Percentiles rank a stretch among this genome's conserved stretches.
Conservation (phyloP, 495 filamentous ascomycete genomes). For the Cenococcum geophilum region DNA sequence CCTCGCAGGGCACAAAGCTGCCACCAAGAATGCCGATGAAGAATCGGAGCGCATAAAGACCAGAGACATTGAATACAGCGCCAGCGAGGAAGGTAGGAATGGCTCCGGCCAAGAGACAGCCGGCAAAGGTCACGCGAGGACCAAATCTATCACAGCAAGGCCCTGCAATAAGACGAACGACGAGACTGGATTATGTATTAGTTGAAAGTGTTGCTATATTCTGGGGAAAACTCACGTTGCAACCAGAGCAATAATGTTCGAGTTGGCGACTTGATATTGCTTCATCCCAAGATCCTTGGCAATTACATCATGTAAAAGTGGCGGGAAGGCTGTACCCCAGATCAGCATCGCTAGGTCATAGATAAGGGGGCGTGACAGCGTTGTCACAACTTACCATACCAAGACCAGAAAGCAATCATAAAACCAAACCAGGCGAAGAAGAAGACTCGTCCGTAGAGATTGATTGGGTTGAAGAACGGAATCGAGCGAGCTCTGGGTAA, state of each 20-base stretch:
- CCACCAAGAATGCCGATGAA: conserved; percentile 92
- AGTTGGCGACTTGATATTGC: conserved; percentile 72
- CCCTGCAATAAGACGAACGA: conserved; percentile 77
- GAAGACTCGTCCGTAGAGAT: conserved; percentile 82
- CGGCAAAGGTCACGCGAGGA: conserved; percentile 73
- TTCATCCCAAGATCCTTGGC: conserved; percentile 64
- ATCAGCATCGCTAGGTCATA: conserved; percentile 7
- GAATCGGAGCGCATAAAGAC: conserved; percentile 75
- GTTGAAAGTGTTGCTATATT: background rate
- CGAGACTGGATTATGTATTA: conserved; percentile 45
- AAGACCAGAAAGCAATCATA: conserved; percentile 92
- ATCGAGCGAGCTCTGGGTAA: conserved; percentile 56
- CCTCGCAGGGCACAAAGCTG: conserved; percentile 88
- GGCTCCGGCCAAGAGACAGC: conserved; percentile 63
- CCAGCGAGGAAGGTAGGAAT: conserved; percentile 83
- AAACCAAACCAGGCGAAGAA: conserved; percentile 95
- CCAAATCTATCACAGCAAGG: conserved; percentile 81
- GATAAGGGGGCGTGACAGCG: conserved; percentile 17
- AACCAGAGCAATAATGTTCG: conserved; percentile 79
- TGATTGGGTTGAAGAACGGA: conserved; percentile 67
- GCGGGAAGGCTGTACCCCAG: conserved; percentile 39
- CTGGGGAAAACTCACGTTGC: conserved; percentile 62
- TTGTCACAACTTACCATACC: conserved; percentile 48
- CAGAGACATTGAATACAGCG: conserved; percentile 59
- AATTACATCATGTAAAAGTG: conserved; percentile 38